Evolutionary conservation across 2,329 filamentous ascomycete species (phyloP).

Genomic region (Diaporthe sp.): DNA sequence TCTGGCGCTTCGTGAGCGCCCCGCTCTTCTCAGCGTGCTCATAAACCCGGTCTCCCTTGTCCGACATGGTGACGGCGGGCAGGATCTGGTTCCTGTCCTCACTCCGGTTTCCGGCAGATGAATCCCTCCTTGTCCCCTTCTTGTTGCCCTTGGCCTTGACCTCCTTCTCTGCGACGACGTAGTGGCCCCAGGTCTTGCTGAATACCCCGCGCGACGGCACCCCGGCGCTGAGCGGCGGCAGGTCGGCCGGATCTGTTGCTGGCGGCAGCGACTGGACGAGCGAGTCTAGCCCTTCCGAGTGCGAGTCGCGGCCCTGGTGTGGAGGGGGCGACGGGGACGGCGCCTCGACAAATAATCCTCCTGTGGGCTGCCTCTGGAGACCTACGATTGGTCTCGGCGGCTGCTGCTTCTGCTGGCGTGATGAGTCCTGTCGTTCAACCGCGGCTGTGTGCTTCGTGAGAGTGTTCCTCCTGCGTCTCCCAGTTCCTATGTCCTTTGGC

Average conservation of each 20-base stretch:
- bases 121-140: constrained; percentile 3
- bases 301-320: background rate
- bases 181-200: constrained; percentile 14
- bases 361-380: constrained; percentile 26
- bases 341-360: constrained; percentile 23
- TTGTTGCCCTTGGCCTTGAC: background rate
- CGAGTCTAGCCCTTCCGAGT: constrained; percentile 11
- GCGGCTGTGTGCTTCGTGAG: background rate
- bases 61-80: constrained; percentile 38
- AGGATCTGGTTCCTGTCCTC: background rate
- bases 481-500: constrained; percentile 6
- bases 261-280: constrained; percentile 11
- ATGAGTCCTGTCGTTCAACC: background rate
- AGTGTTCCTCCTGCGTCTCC: constrained; percentile 1
- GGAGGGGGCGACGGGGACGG: constrained; percentile 10
- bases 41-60: constrained; percentile 29
- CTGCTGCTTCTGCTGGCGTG: background rate
- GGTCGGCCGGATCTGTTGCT: constrained; percentile 13
- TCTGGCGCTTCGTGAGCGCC: constrained; percentile 42
- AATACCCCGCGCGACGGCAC: constrained; percentile 26
- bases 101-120: background rate
- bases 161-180: constrained; percentile 2
- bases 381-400: background rate
- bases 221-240: constrained; percentile 2
- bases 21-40: constrained; percentile 24